A percentile compares a stretch with the other conserved stretches of the same genome.
Evolutionary conservation across 768 basidiomycete genomes (phyloP).

Genomic region (Leucogyrophana mollusca): DNA sequence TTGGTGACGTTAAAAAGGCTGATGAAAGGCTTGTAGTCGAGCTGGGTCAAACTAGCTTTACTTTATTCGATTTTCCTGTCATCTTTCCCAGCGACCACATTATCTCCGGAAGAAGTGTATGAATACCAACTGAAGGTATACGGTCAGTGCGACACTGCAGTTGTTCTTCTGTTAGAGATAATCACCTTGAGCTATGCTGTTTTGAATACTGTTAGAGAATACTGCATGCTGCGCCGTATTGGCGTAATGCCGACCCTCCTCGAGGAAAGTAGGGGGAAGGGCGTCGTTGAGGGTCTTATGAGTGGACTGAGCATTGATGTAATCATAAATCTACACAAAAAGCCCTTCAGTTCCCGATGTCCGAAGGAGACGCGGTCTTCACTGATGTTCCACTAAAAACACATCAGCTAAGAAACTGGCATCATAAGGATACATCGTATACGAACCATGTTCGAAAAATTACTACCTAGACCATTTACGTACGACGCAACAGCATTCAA

Average conservation of each 20-base stretch:
- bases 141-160: neutral
- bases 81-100: constrained; percentile 68
- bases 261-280: constrained; percentile 65
- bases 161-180: constrained; percentile 9
- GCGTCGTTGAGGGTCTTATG: constrained; percentile 72
- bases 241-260: constrained; percentile 66
- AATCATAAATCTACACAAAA: constrained; percentile 58
- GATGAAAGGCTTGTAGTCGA: constrained; percentile 83
- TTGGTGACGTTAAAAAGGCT: constrained; percentile 76
- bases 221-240: constrained; percentile 71
- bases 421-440: neutral
- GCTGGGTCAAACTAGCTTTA: constrained; percentile 71
- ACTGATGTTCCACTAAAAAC: constrained; percentile 64
- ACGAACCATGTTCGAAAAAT: constrained; percentile 62
- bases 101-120: constrained; percentile 67
- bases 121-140: constrained; percentile 59
- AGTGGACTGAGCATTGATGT: constrained; percentile 63
- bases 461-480: constrained; percentile 57
- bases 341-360: neutral
- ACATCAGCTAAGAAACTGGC: constrained; percentile 2
- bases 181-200: constrained; percentile 71
- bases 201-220: constrained; percentile 58
- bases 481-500: constrained; percentile 59
- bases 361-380: neutral
- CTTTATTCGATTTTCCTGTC: constrained; percentile 67